These are phyloP conservation scores for Pseudogymnoascus verrucosus DNA, from an alignment of 2,329 filamentous ascomycete species.

Conservation along the genomic window DNA sequence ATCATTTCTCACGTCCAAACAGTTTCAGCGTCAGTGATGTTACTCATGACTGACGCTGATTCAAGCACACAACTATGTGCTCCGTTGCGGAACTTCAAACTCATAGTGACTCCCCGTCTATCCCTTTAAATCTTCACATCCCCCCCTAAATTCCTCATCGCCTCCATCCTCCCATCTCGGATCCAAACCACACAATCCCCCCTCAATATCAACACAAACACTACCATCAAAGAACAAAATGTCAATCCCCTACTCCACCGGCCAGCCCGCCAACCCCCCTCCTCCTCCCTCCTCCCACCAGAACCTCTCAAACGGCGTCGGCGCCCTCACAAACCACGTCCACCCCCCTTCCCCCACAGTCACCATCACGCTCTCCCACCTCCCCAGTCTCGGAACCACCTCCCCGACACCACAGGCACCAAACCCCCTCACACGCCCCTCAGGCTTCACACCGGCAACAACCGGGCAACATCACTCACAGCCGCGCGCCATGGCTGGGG, in stretches of 20 bases:
- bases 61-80: neutral
- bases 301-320: neutral
- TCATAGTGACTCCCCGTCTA: neutral
- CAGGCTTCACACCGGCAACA: neutral
- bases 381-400: neutral
- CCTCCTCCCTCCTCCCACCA: neutral
- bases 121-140: neutral
- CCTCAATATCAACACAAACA: neutral
- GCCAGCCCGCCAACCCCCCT: neutral
- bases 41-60: neutral
- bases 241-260: neutral
- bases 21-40: neutral
- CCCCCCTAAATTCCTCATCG: neutral
- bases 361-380: neutral
- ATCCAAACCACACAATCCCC: neutral
- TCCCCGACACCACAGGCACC: neutral
- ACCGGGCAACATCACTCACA: neutral
- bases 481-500: constrained; percentile 20
- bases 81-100: neutral
- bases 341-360: neutral
- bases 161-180: neutral
- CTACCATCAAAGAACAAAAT: neutral
- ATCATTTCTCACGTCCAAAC: neutral
- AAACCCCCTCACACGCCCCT: neutral
- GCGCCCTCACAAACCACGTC: neutral